Evolutionary conservation across 257 asterid species (phyloP).

Genomic region (Craterostigma plantagineum): DNA sequence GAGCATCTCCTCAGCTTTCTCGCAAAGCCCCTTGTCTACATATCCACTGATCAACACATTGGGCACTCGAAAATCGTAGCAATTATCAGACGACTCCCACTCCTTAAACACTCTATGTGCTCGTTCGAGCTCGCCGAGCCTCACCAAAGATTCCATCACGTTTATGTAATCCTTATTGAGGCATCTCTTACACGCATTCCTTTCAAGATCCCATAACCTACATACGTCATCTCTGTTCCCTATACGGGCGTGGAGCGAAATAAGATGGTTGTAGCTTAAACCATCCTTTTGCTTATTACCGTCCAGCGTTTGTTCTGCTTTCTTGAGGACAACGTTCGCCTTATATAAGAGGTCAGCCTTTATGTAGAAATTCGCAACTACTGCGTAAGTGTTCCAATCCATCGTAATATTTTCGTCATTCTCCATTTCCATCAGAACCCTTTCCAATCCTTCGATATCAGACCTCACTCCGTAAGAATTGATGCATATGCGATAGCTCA

Average conservation of each 20-base stretch:
- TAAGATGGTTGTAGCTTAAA: conserved; percentile 45
- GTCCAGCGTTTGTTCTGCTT: conserved; percentile 46
- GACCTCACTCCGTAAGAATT: conserved; percentile 53
- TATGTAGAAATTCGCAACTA: conserved; percentile 41
- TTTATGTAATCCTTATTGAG: conserved; percentile 46
- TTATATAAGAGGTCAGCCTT: conserved; percentile 33
- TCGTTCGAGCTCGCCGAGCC: conserved; percentile 44
- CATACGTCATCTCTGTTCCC: conserved; percentile 41
- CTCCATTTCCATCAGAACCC: conserved; percentile 53
- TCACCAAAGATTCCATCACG: conserved; percentile 46
- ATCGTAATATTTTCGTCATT: conserved; percentile 20
- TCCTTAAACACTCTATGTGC: conserved; percentile 44
- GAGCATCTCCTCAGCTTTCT: conserved; percentile 48
- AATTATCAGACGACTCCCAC: conserved; percentile 67
- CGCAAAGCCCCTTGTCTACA: conserved; percentile 27
- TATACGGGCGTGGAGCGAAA: conserved; percentile 49
- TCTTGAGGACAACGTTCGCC: conserved; percentile 36
- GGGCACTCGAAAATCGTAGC: conserved; percentile 53
- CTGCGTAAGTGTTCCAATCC: conserved; percentile 73
- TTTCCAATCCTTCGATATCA: conserved; percentile 55
- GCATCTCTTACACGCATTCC: conserved; percentile 27
- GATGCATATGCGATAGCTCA: conserved; percentile 69
- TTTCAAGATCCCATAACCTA: conserved; percentile 49
- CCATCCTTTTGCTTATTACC: conserved; percentile 19
- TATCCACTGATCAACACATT: conserved; percentile 27